These are phyloP conservation scores for Aechmea fasciata DNA, from an alignment of 176 grass and related monocot genomes.

Conservation along the genomic window DNA sequence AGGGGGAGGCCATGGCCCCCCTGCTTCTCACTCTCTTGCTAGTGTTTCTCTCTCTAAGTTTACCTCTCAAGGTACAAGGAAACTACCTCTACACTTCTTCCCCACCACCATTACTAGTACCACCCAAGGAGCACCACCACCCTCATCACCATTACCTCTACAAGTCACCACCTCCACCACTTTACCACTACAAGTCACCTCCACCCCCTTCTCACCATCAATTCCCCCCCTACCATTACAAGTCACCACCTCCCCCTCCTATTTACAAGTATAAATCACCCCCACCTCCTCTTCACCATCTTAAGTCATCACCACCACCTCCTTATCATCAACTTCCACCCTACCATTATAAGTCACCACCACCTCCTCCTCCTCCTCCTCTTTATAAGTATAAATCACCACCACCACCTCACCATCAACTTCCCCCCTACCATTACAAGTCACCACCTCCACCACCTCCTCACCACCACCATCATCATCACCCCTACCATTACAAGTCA, in stretches of 20 bases:
- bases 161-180: not conserved
- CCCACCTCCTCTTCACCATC: not conserved
- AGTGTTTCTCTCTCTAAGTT: not conserved
- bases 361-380: not conserved
- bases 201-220: not conserved
- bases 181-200: not conserved
- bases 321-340: not conserved
- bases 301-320: not conserved
- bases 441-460: not conserved
- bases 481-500: not conserved
- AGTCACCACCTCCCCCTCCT: not conserved
- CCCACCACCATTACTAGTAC: not conserved
- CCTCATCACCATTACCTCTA: not conserved
- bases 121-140: conserved; percentile 5
- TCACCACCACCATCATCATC: not conserved
- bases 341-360: not conserved
- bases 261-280: not conserved
- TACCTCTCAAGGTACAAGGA: conserved; percentile 5
- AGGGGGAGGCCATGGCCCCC: not conserved
- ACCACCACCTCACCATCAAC: not conserved
- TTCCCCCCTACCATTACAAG: not conserved
- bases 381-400: no score
- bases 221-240: not conserved
- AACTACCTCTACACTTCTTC: not conserved
- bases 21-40: conserved; percentile 4